Conservation (phyloP, 2,329 filamentous ascomycete species). For the Aspergillus terreus region DNA sequence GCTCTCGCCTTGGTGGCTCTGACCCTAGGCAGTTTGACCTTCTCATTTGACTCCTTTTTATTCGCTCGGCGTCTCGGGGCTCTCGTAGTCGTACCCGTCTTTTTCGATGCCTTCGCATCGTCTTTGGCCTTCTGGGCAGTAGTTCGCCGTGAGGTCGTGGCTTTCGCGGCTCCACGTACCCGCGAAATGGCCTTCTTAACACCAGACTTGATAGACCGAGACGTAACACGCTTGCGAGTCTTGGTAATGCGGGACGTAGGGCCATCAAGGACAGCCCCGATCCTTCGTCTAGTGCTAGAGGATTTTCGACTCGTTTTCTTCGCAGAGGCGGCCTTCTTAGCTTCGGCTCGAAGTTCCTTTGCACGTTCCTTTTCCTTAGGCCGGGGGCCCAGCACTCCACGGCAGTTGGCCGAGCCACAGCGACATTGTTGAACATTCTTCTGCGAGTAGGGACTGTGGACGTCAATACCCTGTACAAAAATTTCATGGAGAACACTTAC, state of each 20-base stretch:
- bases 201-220: slow-evolving; percentile 30
- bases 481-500: slow-evolving; percentile 35
- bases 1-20: slow-evolving; percentile 25
- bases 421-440: slow-evolving; percentile 63
- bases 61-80: slow-evolving; percentile 12
- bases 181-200: slow-evolving; percentile 29
- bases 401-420: slow-evolving; percentile 59
- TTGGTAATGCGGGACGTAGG: slow-evolving; percentile 29
- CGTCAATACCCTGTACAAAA: slow-evolving; percentile 9
- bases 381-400: slow-evolving; percentile 58
- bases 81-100: neutral
- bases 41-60: slow-evolving; percentile 14
- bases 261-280: slow-evolving; percentile 21
- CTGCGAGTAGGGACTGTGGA: slow-evolving; percentile 51
- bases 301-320: slow-evolving; percentile 16
- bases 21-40: slow-evolving; percentile 27
- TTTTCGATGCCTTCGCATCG: slow-evolving; percentile 3
- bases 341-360: slow-evolving; percentile 24
- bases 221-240: slow-evolving; percentile 24
- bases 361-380: slow-evolving; percentile 46
- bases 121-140: slow-evolving; percentile 9
- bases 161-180: slow-evolving; percentile 19
- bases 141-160: slow-evolving; percentile 9
- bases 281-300: slow-evolving; percentile 33
- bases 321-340: slow-evolving; percentile 21